A percentile compares a stretch with the other conserved stretches of the same genome.
These are phyloP conservation scores for Verticillium isaacii DNA, from an alignment of 2,329 filamentous ascomycete species.

Conservation along the genomic window DNA sequence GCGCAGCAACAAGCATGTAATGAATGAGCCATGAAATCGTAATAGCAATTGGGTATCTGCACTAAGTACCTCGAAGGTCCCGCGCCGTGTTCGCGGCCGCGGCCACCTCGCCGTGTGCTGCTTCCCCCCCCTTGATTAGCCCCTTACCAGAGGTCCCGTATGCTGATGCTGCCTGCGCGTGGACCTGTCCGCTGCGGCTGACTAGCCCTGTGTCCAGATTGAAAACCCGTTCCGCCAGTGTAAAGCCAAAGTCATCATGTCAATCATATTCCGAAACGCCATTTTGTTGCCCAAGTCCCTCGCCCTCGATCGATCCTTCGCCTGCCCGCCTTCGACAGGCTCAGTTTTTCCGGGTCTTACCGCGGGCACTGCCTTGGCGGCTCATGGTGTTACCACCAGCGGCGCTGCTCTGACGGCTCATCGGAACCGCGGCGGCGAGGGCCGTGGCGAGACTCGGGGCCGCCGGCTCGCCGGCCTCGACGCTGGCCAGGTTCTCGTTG, in stretches of 20 bases:
- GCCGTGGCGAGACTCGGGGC: slow-evolving; percentile 26
- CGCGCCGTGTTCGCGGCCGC: not conserved
- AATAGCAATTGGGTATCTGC: not conserved
- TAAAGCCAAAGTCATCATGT: not conserved
- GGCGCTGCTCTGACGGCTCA: slow-evolving; percentile 50
- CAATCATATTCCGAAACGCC: not conserved
- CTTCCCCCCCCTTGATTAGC: not conserved
- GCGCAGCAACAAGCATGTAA: not conserved
- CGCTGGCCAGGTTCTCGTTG: slow-evolving; percentile 44
- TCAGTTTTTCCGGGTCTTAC: slow-evolving; percentile 34
- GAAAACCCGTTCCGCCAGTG: not conserved
- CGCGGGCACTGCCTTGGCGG: slow-evolving; percentile 47
- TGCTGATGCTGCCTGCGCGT: not conserved
- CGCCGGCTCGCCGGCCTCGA: slow-evolving; percentile 37
- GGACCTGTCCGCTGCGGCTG: not conserved
- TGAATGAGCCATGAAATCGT: not conserved
- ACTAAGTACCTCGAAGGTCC: not conserved
- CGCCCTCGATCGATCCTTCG: not conserved
- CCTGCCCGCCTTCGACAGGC: not conserved
- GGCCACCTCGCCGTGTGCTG: not conserved
- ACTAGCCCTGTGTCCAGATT: not conserved
- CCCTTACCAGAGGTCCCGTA: not conserved
- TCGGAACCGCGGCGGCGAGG: slow-evolving; percentile 36
- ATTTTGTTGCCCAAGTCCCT: not conserved
- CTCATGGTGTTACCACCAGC: slow-evolving; percentile 53